Evolutionary conservation across 2,329 filamentous ascomycete genomes (phyloP), one percentile per base, ranked within the genome.

Genomic region (Malbranchea zuffiana): DNA sequence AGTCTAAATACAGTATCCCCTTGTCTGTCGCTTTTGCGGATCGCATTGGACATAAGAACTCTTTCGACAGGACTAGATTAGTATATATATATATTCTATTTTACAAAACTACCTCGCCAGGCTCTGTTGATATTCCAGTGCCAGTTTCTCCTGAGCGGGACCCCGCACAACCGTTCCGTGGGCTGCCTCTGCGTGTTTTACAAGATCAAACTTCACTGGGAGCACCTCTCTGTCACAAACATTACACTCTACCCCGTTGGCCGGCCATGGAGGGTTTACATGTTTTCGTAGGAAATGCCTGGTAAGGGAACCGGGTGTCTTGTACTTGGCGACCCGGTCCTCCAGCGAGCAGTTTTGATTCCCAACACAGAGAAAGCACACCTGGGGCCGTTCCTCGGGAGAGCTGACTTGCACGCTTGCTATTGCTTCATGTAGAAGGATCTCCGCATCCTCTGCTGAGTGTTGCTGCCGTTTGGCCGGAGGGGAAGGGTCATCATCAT

Each of bases 401-500:
- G 29, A 44, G 6, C 41, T 37, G 32, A 47, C 28, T n/a, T 24
- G 29, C 27, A 48, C 40, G 12, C 40, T 40, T 36, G 41, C 35
- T 12, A 44, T 41, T 7, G 41, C 44, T 44, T 48, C 24, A 11
- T 30, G 29, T 17, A 48, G 34, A 28, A 38, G 24, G 16, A 28
- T 33, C 26, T 41, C 28, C 18, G 44, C 32, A 24, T 48, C 37
- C 24, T 45, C 31, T 13, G 18, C 25, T 4, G 11, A 35, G 33
- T 20, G 3, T 71, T n/a, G 34, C 29, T 44, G 39, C 23, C 20
- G 41, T 24, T 47, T 49, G 18, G 37, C 20, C 8, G n/a, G 75
- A 80, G 37, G 79, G 63, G 2, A 71, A 69, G 49, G 10, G 72
- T 59, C 0, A 59, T 68, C 6, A 78, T n/a, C n/a, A 57, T 70